Conservation (phyloP, 2,329 filamentous ascomycete species). For the Colletotrichum lindemuthianum region DNA sequence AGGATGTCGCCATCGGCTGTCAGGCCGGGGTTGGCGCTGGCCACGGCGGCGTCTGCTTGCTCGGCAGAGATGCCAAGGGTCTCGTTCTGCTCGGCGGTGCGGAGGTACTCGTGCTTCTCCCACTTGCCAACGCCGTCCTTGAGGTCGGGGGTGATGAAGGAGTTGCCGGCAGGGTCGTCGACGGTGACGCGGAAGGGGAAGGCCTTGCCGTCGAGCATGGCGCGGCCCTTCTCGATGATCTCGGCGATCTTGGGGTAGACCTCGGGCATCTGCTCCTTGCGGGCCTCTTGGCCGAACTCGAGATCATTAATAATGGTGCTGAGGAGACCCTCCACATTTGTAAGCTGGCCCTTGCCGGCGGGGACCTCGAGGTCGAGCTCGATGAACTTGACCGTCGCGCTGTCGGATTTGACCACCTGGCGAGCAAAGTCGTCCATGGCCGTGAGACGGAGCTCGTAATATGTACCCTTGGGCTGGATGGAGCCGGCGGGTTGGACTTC, state of each 20-base stretch:
- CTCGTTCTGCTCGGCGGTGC: constrained; percentile 87
- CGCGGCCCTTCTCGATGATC: constrained; percentile 77
- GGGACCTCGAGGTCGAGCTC: constrained; percentile 95
- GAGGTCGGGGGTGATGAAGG: constrained; percentile 91
- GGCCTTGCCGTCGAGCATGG: constrained; percentile 79
- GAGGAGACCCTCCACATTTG: constrained; percentile 91
- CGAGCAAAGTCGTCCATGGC: constrained; percentile 78
- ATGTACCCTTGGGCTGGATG: constrained; percentile 88
- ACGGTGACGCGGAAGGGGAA: constrained; percentile 91
- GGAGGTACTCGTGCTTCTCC: constrained; percentile 83
- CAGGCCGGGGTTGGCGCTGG: constrained; percentile 58
- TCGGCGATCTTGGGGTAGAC: constrained; percentile 80
- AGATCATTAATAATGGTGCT: constrained; percentile 82
- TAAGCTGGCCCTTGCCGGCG: constrained; percentile 87
- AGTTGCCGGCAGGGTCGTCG: constrained; percentile 95
- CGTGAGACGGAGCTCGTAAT: constrained; percentile 85
- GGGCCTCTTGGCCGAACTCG: constrained; percentile 81
- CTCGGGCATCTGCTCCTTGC: constrained; percentile 82
- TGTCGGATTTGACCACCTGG: constrained; percentile 93
- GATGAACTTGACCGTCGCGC: constrained; percentile 85
- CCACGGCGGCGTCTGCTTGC: constrained; percentile 62
- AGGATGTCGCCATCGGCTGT: constrained; percentile 79
- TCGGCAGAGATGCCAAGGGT: constrained; percentile 79
- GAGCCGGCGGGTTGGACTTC: constrained; percentile 93
- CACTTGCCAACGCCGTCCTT: constrained; percentile 87